Percentiles rank a stretch among this genome's conserved stretches.
Conservation (phyloP, 257 asterid species). For the Plantago major region DNA sequence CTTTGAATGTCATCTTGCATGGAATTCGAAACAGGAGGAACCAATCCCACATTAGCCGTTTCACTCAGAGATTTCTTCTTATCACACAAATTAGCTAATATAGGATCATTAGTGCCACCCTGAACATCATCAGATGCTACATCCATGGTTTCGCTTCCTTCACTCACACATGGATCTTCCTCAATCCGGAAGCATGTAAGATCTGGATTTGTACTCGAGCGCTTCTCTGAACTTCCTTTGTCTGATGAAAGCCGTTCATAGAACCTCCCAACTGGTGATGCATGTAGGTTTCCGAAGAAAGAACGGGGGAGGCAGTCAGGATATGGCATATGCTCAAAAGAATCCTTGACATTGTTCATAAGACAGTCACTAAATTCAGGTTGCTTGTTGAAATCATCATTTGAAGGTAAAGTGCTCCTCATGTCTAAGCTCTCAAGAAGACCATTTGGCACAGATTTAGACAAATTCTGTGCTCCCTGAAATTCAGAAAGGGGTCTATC, state of each 20-base stretch:
- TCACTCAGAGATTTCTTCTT: constrained; percentile 46
- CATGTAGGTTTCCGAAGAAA: constrained; percentile 33
- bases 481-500: constrained; percentile 42
- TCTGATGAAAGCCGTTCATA: constrained; percentile 62
- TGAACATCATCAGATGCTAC: constrained; percentile 34
- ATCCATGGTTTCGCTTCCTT: constrained; percentile 47
- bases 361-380: constrained; percentile 30
- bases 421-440: constrained; percentile 50
- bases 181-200: constrained; percentile 86
- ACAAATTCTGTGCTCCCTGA: constrained; percentile 33
- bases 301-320: constrained; percentile 45
- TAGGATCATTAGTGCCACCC: constrained; percentile 34
- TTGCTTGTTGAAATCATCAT: constrained; percentile 35
- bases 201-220: constrained; percentile 75
- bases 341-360: constrained; percentile 31
- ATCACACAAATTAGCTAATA: constrained; percentile 28
- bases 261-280: constrained; percentile 74
- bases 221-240: constrained; percentile 70
- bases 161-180: constrained; percentile 75
- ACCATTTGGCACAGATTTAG: constrained; percentile 56
- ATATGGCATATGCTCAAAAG: constrained; percentile 35
- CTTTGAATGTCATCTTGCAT: constrained; percentile 26
- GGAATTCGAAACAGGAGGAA: constrained; percentile 29
- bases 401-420: constrained; percentile 28
- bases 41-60: constrained; percentile 34